Percentiles rank a stretch among this genome's conserved stretches.
Conservation (phyloP, 352 stramenopile genomes). For the Globisporangium ultimum region DNA sequence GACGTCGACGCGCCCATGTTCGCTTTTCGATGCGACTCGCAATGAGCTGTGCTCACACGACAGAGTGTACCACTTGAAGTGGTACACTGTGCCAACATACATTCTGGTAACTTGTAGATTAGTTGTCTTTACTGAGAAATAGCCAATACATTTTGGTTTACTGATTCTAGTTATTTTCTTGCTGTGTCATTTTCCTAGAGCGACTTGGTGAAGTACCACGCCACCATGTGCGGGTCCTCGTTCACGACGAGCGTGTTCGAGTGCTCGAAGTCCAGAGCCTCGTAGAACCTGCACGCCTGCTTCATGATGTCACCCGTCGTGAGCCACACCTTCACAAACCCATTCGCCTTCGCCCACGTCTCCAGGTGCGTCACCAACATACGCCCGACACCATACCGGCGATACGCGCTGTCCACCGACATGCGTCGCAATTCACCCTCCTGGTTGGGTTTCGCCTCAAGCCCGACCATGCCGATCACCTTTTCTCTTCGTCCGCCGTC, state of each 20-base stretch:
- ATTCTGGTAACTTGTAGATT: no score
- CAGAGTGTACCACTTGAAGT: no score
- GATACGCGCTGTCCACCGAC: conserved; percentile 8
- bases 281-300: conserved; percentile 13
- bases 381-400: conserved; percentile 11
- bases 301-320: conserved; percentile 16
- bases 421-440: conserved; percentile 9
- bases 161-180: no score
- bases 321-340: conserved; percentile 11
- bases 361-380: conserved; percentile 13
- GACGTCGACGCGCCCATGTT: conserved; percentile 37
- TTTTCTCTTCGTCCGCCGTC: no score
- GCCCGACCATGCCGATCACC: conserved; percentile 8
- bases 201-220: no score
- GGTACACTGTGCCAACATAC: no score
- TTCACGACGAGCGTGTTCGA: conserved; percentile 4
- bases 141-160: no score
- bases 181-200: no score
- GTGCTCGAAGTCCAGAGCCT: conserved; percentile 9
- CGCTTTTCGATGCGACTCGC: background rate
- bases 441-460: background rate
- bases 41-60: no score
- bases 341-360: conserved; percentile 5
- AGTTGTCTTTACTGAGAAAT: no score
- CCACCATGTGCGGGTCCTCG: background rate